Conservation (phyloP, 208 protist species). For the Herpetomonas tarakana region DNA sequence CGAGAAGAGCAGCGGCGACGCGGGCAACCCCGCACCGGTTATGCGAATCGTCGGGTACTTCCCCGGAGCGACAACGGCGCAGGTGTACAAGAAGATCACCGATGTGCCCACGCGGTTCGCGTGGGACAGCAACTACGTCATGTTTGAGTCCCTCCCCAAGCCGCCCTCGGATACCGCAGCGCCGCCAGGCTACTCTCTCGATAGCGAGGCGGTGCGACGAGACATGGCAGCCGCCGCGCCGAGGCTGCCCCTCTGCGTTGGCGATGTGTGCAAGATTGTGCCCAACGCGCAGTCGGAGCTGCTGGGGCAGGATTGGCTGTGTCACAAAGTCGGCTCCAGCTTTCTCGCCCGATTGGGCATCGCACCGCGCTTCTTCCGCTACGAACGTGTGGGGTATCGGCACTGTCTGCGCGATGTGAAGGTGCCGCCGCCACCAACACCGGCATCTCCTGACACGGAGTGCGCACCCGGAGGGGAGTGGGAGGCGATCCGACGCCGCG, state of each 20-base stretch:
- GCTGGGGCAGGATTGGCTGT: slow-evolving; percentile 44
- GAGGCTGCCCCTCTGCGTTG: slow-evolving; percentile 21
- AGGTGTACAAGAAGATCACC: slow-evolving; percentile 39
- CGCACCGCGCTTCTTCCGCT: slow-evolving; percentile 48
- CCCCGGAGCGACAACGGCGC: slow-evolving; percentile 23
- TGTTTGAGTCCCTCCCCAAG: slow-evolving; percentile 33
- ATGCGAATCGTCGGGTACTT: slow-evolving; percentile 60
- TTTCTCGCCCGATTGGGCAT: slow-evolving; percentile 43
- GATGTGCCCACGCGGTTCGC: slow-evolving; percentile 29
- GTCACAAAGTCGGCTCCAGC: slow-evolving; percentile 39
- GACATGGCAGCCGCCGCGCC: slow-evolving; percentile 27
- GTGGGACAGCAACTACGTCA: slow-evolving; percentile 65
- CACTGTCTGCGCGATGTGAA: slow-evolving; percentile 1
- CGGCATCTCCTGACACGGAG: background rate
- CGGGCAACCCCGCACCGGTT: slow-evolving; percentile 25
- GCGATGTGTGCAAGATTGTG: slow-evolving; percentile 26
- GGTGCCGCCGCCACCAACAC: background rate
- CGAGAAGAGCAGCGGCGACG: too few species aligned
- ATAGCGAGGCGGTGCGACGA: slow-evolving; percentile 4
- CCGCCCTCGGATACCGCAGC: background rate
- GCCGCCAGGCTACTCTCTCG: slow-evolving; percentile 2
- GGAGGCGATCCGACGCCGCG: background rate
- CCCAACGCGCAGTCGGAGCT: slow-evolving; percentile 25
- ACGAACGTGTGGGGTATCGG: slow-evolving; percentile 34
- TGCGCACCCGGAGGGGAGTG: background rate